Evolutionary conservation across 306 rosid species (phyloP).

Genomic region (Urtica urens): DNA sequence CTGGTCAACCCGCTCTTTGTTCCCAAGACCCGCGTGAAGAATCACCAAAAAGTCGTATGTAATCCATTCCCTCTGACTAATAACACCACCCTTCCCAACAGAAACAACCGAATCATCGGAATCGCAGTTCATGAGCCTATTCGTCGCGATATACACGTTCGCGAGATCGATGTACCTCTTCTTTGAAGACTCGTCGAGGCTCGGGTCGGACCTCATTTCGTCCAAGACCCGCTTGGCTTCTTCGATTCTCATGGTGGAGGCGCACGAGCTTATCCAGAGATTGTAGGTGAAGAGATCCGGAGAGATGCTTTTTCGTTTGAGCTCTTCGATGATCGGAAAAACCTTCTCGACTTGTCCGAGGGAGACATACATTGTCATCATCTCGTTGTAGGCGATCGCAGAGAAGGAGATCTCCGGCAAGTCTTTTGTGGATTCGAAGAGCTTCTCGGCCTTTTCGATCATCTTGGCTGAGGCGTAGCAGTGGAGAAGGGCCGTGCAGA

Average conservation of each 20-base stretch:
- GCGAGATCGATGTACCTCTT: constrained; percentile 51
- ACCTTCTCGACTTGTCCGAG: constrained; percentile 84
- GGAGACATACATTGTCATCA: constrained; percentile 90
- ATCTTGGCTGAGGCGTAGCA: constrained; percentile 63
- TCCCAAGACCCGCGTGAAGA: constrained; percentile 66
- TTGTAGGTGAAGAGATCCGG: constrained; percentile 87
- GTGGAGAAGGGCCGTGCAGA: constrained; percentile 86
- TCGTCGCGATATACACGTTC: constrained; percentile 36
- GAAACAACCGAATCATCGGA: constrained; percentile 47
- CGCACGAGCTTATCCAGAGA: constrained; percentile 84
- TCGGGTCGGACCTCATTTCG: constrained; percentile 50
- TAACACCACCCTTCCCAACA: constrained; percentile 61
- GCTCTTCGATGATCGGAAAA: constrained; percentile 49
- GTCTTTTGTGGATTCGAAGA: constrained; percentile 47
- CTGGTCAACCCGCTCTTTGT: constrained; percentile 58
- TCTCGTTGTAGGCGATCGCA: constrained; percentile 73
- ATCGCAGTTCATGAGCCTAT: constrained; percentile 42
- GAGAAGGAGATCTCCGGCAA: constrained; percentile 40
- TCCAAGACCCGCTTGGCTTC: constrained; percentile 51
- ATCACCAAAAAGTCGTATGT: constrained; percentile 84
- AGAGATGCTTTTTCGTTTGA: constrained; percentile 42
- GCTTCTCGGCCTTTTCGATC: constrained; percentile 74
- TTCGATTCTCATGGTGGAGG: constrained; percentile 51
- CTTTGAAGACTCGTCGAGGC: constrained; percentile 59
- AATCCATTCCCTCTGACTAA: constrained; percentile 73